Base-by-base conservation (phyloP, 1,284 basidiomycete genomes). In the Leccinum insolens region DNA sequence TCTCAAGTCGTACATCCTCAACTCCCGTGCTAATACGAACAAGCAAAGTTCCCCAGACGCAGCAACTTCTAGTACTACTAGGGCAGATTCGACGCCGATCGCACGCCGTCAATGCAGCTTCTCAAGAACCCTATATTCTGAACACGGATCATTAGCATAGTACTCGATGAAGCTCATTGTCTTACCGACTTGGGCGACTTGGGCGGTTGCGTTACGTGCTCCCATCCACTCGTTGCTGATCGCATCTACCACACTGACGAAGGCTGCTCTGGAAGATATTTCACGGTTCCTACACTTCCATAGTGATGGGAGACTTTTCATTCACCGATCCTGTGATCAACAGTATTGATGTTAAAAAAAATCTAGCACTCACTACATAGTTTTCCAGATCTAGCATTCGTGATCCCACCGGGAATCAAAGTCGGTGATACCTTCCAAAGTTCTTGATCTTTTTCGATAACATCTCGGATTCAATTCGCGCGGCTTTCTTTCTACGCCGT, bases 371-470 rank as follows among this genome's bases (percentile, higher is more conserved):
- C 49, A 52, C 17, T 52, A 22, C 17, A 52, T 1, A 70, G 62
- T 14, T 78, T 68, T 63, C 7, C 65, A 2, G 79, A 81, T 64
- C 73, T 81, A 6, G 52, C 39, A 3, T 78, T 80, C 39, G 63
- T 81, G 0, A 72, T 79, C 1, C 75, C 73, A 0, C 25, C 57
- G 0, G 68, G 66, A 6, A 71, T 34, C 25, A 67, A 68, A 12
- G 62, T 49, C 2, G 67, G 70, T 5, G 66, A 72, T 9, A 70
- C 5, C 69, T 67, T 1, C 65, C 67, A 7, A 77, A 74, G n/a
- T 78, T 81, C 61, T 25, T 81, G 3, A 55, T 81, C 2, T 80
- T 81, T 67, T 77, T 79, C 39, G 71, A 81, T 60, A 71, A 67
- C 22, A 79, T 74, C 2, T 9, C 46, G 0, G 65, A 73, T 2